Percentiles rank a stretch among this genome's conserved stretches.
Conservation (phyloP, 1,139 yeast species). For the Pichiaceae sp. region DNA sequence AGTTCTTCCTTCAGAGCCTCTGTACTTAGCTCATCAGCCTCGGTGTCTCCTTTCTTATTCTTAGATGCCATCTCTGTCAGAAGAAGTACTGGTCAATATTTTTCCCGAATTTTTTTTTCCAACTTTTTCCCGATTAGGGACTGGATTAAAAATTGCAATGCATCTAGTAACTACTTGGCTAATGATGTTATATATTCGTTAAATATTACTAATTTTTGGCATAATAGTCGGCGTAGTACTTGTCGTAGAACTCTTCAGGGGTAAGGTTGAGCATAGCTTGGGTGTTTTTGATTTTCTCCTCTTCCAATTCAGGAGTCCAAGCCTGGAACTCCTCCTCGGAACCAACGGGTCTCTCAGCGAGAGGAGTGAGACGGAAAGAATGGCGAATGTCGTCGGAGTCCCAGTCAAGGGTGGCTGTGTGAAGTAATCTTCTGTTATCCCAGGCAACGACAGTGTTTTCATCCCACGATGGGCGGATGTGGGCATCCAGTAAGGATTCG, state of each 20-base stretch:
- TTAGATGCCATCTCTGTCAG: background rate
- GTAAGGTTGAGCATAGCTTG: conserved; percentile 14
- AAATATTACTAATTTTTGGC: background rate
- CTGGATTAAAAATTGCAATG: background rate
- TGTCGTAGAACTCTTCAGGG: conserved; percentile 12
- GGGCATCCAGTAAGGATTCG: conserved; percentile 43
- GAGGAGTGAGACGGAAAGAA: conserved; percentile 60
- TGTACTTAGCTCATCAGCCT: background rate
- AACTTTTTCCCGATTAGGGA: background rate
- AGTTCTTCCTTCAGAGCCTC: conserved; percentile 18
- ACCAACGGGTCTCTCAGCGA: conserved; percentile 37
- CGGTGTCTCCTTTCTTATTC: conserved; percentile 5
- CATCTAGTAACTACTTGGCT: background rate
- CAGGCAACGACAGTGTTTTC: conserved; percentile 57
- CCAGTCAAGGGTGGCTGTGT: conserved; percentile 61
- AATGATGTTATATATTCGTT: background rate
- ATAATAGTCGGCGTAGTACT: conserved; percentile 3
- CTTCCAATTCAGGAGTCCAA: conserved; percentile 31
- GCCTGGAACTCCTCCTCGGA: conserved; percentile 16
- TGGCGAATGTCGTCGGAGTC: conserved; percentile 47
- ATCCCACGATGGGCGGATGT: conserved; percentile 50
- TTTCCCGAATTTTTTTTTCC: conserved; percentile 1
- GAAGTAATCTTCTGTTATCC: conserved; percentile 63
- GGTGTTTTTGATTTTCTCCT: conserved; percentile 21
- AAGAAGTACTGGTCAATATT: background rate